phyloP scores from a whole-genome alignment of 257 asterid species.

The Solanum acaule region DNA sequence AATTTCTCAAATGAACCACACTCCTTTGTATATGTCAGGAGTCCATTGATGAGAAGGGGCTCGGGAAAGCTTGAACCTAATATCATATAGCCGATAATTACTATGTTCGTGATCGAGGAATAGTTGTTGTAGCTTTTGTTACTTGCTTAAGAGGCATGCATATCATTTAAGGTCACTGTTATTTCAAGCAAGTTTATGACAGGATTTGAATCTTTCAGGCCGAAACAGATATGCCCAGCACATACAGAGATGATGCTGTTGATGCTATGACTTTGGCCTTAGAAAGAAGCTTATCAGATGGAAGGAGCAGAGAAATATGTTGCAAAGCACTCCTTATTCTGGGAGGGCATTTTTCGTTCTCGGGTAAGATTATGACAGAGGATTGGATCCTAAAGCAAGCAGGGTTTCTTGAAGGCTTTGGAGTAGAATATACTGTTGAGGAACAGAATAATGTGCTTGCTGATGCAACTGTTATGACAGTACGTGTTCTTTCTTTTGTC shows the following conservation, averaged over 20 bases:
- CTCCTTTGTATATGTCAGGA: neutral
- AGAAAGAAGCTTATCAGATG: slow-evolving; percentile 40
- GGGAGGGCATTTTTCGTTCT: slow-evolving; percentile 66
- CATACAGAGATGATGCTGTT: slow-evolving; percentile 51
- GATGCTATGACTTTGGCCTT: slow-evolving; percentile 48
- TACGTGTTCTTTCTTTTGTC: slow-evolving; percentile 7
- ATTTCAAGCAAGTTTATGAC: neutral
- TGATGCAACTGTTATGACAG: slow-evolving; percentile 21
- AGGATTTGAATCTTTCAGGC: slow-evolving; percentile 30
- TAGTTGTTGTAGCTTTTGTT: neutral
- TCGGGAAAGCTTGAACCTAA: neutral
- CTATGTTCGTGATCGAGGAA: neutral
- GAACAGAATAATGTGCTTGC: slow-evolving; percentile 10
- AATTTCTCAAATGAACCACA: neutral
- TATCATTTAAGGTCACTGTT: neutral
- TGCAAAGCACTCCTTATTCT: slow-evolving; percentile 58
- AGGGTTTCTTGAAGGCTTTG: slow-evolving; percentile 66
- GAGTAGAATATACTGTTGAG: slow-evolving; percentile 29
- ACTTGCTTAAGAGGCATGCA: neutral
- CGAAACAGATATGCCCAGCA: slow-evolving; percentile 17
- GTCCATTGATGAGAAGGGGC: neutral
- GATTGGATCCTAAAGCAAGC: slow-evolving; percentile 69
- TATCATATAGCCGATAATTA: neutral
- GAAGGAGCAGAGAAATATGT: slow-evolving; percentile 37
- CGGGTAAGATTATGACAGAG: slow-evolving; percentile 83